Percentiles rank a stretch among this genome's conserved stretches.
Conservation (phyloP, 2,329 filamentous ascomycete species). For the Aspergillus versicolor region DNA sequence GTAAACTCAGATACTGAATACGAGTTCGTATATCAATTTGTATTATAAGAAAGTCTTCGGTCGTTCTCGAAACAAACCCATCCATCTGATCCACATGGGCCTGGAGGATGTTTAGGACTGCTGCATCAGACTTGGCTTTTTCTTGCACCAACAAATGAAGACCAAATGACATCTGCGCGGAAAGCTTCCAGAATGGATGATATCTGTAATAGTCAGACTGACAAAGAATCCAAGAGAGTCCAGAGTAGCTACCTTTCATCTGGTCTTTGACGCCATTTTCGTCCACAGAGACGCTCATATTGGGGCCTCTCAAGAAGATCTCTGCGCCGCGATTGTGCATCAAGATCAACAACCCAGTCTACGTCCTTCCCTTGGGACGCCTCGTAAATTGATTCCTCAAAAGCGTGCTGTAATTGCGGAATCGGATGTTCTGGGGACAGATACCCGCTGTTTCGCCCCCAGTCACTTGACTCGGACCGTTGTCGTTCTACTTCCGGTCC, state of each 20-base stretch:
- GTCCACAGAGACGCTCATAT: constrained; percentile 69
- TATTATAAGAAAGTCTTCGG: constrained; percentile 80
- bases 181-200: constrained; percentile 85
- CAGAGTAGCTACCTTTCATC: constrained; percentile 53
- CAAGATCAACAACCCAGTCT: constrained; percentile 35
- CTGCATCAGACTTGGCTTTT: constrained; percentile 82
- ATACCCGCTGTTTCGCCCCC: constrained; percentile 5
- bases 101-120: constrained; percentile 86
- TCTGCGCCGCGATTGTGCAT: constrained; percentile 56
- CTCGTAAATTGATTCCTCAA: constrained; percentile 47
- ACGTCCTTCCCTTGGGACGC: constrained; percentile 24
- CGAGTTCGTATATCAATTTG: constrained; percentile 76
- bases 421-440: constrained; percentile 41
- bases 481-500: constrained; percentile 2
- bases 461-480: constrained; percentile 1
- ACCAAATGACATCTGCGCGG: constrained; percentile 91
- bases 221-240: neutral
- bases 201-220: constrained; percentile 49
- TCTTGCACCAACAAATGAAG: constrained; percentile 82
- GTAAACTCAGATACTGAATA: constrained; percentile 75
- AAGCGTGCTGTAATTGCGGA: constrained; percentile 43
- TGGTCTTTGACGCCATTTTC: constrained; percentile 72
- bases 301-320: constrained; percentile 66
- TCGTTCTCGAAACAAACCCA: constrained; percentile 79
- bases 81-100: constrained; percentile 93